Evolutionary conservation across 176 grass and related monocot genomes (phyloP), one percentile per base, ranked within the genome.

Genomic region (Aegilops tauschii): DNA sequence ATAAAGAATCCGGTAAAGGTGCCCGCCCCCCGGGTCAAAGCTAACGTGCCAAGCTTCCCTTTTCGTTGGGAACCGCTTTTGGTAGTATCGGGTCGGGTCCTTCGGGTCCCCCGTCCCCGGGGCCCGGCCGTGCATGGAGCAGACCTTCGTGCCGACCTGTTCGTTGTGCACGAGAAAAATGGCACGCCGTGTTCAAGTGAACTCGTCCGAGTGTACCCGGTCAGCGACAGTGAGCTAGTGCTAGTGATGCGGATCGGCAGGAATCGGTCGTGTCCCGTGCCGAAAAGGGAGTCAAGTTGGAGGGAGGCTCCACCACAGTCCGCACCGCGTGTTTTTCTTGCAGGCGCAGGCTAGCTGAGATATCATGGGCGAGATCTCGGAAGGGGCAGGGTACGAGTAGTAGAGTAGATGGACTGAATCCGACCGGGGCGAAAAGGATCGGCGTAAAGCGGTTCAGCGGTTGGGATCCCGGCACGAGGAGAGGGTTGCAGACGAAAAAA

Each of bases 21-120:
- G 12, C 37, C 10, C 10, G 42, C 2, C 73, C 3, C 54, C 56
- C 28, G 0, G 76, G 77, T 81, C 89, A 85, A 77, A 91, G 21
- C 90, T 42, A 75, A 78, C 79, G 37, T 70, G 88, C 61, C 88
- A 30, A 77, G 78, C 49, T 30, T 0, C 83, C 61, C 69, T 86
- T 85, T 86, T 29, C 47, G 47, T 82, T 68, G 77, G 61, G 78
- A 76, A 25, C 69, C 39, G 23, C 31, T 27, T 76, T 76, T 31
- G 31, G 16, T 67, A 31, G 5, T 63, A 11, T 8, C 62, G 7
- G 30, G 32, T 58, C 77, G 25, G 68, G 80, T 66, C 31, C 29
- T 0, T 49, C 4, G 47, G 47, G 49, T 52, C 52, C 18, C 5
- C 52, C 2, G 18, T 2, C 52, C 1, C 50, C 50, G 50, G 50